phyloP scores from a whole-genome alignment of 2,329 filamentous ascomycete species.

The Penicillium sclerotiorum region DNA sequence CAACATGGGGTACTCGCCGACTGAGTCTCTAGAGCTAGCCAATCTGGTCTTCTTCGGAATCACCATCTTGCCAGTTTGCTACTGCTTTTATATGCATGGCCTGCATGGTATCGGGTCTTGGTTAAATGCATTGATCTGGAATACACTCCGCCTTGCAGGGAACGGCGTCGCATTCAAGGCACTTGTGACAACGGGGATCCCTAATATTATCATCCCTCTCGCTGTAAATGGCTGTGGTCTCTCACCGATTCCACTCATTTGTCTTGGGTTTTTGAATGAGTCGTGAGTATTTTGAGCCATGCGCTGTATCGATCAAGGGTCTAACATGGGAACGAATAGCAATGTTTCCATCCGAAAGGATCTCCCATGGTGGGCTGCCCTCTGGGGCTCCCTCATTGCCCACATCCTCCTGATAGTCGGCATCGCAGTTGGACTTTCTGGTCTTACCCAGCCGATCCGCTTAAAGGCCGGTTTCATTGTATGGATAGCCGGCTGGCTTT shows the following conservation, averaged over 20 bases:
- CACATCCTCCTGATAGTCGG: constrained; percentile 13
- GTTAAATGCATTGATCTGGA: constrained; percentile 12
- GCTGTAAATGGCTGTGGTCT: constrained; percentile 13
- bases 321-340: no score
- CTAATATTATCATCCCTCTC: constrained; percentile 6
- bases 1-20: constrained; percentile 10
- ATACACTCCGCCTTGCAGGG: constrained; percentile 8
- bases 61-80: constrained; percentile 10
- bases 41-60: constrained; percentile 13
- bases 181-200: constrained; percentile 8
- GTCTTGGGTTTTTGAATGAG: constrained; percentile 13
- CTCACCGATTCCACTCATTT: constrained; percentile 12
- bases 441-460: not conserved
- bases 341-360: constrained; percentile 17
- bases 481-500: constrained; percentile 12
- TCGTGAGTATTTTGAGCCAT: no score
- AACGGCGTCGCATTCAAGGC: constrained; percentile 13
- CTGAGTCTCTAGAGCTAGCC: constrained; percentile 13
- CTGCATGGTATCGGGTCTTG: constrained; percentile 8
- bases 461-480: constrained; percentile 10
- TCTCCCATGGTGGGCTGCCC: constrained; percentile 4
- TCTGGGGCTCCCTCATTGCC: constrained; percentile 7
- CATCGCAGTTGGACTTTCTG: constrained; percentile 10
- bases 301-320: no score
- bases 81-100: constrained; percentile 14